Conservation (phyloP, 2,329 filamentous ascomycete genomes). For the Beauveria sp. region DNA sequence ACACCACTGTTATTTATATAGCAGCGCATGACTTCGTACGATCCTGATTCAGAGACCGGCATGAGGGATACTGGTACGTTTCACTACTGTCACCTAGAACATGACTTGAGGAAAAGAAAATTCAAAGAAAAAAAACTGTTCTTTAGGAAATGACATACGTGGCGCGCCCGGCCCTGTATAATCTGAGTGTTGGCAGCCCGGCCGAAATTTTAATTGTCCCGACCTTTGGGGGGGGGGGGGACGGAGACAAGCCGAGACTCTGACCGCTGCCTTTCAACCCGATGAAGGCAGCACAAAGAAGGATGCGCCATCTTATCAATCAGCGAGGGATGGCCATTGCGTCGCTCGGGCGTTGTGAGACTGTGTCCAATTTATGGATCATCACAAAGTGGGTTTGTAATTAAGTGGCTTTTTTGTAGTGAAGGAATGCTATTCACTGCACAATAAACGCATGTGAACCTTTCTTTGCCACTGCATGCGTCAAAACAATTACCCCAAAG, state of each 20-base stretch:
- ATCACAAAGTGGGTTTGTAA: neutral
- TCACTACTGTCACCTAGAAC: neutral
- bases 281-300: neutral
- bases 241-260: neutral
- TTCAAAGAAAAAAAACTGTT: neutral
- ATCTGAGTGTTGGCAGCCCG: too few species aligned
- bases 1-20: too few species aligned
- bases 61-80: neutral
- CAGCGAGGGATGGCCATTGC: neutral
- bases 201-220: neutral
- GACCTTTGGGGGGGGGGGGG: neutral
- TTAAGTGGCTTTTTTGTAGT: neutral
- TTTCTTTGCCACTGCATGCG: neutral
- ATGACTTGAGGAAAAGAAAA: neutral
- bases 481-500: neutral
- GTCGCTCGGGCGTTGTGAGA: neutral
- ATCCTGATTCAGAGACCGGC: too few species aligned
- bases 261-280: neutral
- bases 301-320: constrained; percentile 8
- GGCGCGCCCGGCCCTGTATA: neutral
- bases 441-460: neutral
- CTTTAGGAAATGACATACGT: neutral
- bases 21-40: too few species aligned
- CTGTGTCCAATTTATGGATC: neutral
- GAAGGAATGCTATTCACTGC: neutral